A percentile compares a stretch with the other conserved stretches of the same genome.
phyloP scores from a whole-genome alignment of 306 rosid species.

The Casuarina glauca region DNA sequence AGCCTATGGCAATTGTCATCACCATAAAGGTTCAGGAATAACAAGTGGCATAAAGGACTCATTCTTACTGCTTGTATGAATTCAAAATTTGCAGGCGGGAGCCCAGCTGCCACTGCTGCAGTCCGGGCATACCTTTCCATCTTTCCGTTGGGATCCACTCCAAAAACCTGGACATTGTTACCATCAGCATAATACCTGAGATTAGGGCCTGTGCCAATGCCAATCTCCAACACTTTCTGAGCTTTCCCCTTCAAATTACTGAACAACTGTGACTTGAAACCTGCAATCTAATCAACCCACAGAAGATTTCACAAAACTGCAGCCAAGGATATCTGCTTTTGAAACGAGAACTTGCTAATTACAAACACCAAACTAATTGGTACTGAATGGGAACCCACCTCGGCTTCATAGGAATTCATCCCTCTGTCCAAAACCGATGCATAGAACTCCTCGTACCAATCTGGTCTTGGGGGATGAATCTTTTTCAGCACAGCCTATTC shows the following conservation, averaged over 20 bases:
- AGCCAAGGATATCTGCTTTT: background rate
- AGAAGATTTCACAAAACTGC: conserved; percentile 15
- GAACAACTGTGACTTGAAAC: conserved; percentile 64
- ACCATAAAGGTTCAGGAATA: background rate
- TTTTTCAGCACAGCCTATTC: conserved; percentile 49
- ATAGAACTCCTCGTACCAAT: conserved; percentile 80
- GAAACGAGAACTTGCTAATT: background rate
- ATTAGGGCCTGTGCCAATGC: conserved; percentile 87
- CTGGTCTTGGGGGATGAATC: conserved; percentile 73
- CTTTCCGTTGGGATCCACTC: conserved; percentile 77
- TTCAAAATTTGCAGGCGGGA: conserved; percentile 62
- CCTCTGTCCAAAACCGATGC: conserved; percentile 50
- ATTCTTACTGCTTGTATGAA: conserved; percentile 72
- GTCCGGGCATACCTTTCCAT: conserved; percentile 82
- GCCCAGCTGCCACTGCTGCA: conserved; percentile 57
- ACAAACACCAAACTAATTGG: background rate
- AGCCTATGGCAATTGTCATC: background rate
- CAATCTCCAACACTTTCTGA: conserved; percentile 75
- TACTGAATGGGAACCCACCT: conserved; percentile 43
- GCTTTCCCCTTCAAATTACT: conserved; percentile 65
- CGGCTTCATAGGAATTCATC: conserved; percentile 60
- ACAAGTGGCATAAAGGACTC: conserved; percentile 15
- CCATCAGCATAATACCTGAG: conserved; percentile 59
- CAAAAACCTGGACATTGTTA: conserved; percentile 54
- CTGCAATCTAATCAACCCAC: conserved; percentile 60